These are phyloP conservation scores for Suhomyces wounanorum DNA, from an alignment of 1,139 yeast species.

Conservation along the genomic window DNA sequence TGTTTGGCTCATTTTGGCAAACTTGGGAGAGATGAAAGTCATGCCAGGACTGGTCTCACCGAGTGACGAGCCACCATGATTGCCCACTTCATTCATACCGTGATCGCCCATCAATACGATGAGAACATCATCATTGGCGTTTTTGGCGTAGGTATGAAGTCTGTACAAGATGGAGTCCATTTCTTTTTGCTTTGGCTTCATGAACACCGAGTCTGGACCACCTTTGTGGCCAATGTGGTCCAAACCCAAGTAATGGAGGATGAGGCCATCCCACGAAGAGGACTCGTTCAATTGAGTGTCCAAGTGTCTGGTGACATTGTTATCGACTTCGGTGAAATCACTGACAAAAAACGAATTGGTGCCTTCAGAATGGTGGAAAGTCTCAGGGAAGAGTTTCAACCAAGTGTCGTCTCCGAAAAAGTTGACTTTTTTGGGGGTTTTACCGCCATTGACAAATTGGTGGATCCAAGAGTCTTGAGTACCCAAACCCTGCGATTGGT, in stretches of 20 bases:
- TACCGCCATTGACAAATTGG: slow-evolving; percentile 50
- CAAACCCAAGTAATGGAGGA: slow-evolving; percentile 87
- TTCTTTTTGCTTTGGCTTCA: slow-evolving; percentile 80
- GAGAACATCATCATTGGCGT: slow-evolving; percentile 51
- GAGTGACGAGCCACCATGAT: slow-evolving; percentile 91
- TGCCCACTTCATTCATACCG: slow-evolving; percentile 93
- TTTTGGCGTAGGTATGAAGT: slow-evolving; percentile 44
- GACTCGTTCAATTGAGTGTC: slow-evolving; percentile 47
- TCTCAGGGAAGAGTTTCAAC: slow-evolving; percentile 72
- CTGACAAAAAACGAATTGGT: slow-evolving; percentile 93
- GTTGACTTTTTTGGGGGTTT: slow-evolving; percentile 51
- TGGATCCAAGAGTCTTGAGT: slow-evolving; percentile 86
- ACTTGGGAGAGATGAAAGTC: slow-evolving; percentile 64
- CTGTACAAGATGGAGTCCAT: slow-evolving; percentile 70
- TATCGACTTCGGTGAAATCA: slow-evolving; percentile 91
- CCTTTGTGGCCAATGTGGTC: slow-evolving; percentile 98
- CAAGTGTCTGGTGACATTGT: slow-evolving; percentile 88
- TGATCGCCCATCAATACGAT: slow-evolving; percentile 89
- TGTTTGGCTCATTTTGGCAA: slow-evolving; percentile 29
- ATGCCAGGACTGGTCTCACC: slow-evolving; percentile 92
- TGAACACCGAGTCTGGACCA: slow-evolving; percentile 78
- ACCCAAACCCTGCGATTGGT: slow-evolving; percentile 69
- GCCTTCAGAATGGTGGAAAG: slow-evolving; percentile 73
- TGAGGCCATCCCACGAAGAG: slow-evolving; percentile 74
- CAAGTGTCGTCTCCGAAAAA: slow-evolving; percentile 98